phyloP scores from a whole-genome alignment of 768 basidiomycete species.

The Tephrocybe sp. region DNA sequence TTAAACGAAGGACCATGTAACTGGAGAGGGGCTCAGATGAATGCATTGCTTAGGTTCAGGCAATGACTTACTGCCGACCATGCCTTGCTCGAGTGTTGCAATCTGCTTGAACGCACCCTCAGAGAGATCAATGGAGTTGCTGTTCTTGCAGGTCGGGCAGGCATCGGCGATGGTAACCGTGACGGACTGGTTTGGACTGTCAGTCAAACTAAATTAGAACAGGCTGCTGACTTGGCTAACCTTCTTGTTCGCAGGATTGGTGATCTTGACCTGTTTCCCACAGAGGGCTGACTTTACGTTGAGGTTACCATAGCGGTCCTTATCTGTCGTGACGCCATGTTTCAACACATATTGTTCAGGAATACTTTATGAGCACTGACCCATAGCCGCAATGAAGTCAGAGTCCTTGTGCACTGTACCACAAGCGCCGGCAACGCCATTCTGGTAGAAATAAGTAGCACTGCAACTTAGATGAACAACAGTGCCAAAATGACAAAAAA shows the following conservation, averaged over 20 bases:
- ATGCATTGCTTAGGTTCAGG: not conserved
- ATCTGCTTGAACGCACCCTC: slow-evolving; percentile 62
- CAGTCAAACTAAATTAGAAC: slow-evolving; percentile 1
- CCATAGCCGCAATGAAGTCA: slow-evolving; percentile 62
- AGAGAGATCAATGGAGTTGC: slow-evolving; percentile 77
- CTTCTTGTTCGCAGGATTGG: slow-evolving; percentile 58
- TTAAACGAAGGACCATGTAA: slow-evolving; percentile 38
- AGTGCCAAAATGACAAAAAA: not conserved
- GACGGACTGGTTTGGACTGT: slow-evolving; percentile 34
- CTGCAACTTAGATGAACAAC: slow-evolving; percentile 28
- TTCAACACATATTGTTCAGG: not conserved
- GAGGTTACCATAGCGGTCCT: slow-evolving; percentile 48
- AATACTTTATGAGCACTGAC: slow-evolving; percentile 32
- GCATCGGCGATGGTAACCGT: slow-evolving; percentile 71
- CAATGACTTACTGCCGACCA: slow-evolving; percentile 52
- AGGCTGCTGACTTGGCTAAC: slow-evolving; percentile 19
- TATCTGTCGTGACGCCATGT: slow-evolving; percentile 36
- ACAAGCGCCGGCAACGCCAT: slow-evolving; percentile 78
- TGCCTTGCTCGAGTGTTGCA: slow-evolving; percentile 47
- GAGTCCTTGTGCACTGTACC: slow-evolving; percentile 59
- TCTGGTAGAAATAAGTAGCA: slow-evolving; percentile 71
- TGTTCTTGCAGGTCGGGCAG: slow-evolving; percentile 75
- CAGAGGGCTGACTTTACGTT: slow-evolving; percentile 56
- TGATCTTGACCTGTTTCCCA: slow-evolving; percentile 63
- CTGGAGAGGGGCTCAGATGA: slow-evolving; percentile 21